Evolutionary conservation across 768 basidiomycete genomes (phyloP), one percentile per base, ranked within the genome.

Genomic region (Filobasidium floriforme): DNA sequence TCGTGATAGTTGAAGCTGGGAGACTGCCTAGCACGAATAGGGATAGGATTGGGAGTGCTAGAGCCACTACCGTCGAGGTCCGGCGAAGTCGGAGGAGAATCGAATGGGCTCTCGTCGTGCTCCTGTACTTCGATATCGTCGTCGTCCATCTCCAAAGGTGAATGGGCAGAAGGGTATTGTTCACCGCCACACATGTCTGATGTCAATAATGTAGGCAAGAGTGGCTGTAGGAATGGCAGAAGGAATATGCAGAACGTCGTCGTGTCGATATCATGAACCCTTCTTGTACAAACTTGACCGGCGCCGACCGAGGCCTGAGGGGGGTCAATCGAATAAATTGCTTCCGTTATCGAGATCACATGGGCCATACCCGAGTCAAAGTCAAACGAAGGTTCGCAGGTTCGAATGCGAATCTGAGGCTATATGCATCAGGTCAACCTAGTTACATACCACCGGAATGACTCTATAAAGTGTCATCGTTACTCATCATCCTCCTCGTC

Each of bases 1-100:
- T 80, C 73, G 59, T 80, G 75, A 55, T 79, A 80, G 60, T 76
- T 73, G 68, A 80, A 80, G 4, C 75, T 71, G 22, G 77, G 76
- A 29, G 76, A 75, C 12, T 69, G 64, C 41, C 60, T 41, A 0
- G 41, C 70, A 9, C 63, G 65, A 46, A 66, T 67, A 9, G 72
- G 66, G 1, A 32, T 51, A 24, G 63, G 49, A 57, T 54, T 49
- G 15, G 67, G 67, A 9, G 67, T 68, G n/a, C 60, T 51, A 7
- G 67, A 41, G 18, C 67, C 59, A 46, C 63, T 65, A 22, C 46
- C 62, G 24, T 57, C n/a, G 55, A 65, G 46, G 22, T 60, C 59
- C 43, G 64, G 64, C 1, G 64, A 65, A 44, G 24, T 18, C 41
- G 64, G 59, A 22, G 26, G 11, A 14, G 64, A 65, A 1, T 60